Conservation (phyloP, 2,329 filamentous ascomycete genomes). For the Cercospora sesami region DNA sequence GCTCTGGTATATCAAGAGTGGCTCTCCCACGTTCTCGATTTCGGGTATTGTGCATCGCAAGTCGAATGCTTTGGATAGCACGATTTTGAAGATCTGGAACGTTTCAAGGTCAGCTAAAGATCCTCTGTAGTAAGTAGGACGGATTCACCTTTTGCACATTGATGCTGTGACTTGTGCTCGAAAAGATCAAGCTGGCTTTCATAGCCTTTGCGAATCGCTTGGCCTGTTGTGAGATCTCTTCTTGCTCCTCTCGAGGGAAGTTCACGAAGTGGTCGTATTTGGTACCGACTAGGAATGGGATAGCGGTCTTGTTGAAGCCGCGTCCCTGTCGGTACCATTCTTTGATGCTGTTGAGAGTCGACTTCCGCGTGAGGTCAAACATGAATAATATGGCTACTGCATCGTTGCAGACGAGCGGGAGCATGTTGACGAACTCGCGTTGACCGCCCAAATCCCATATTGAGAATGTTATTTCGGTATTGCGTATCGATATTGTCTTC, state of each 20-base stretch:
- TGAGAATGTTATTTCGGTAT: slow-evolving; percentile 98
- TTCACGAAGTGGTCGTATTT: slow-evolving; percentile 99
- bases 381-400: slow-evolving; percentile 98
- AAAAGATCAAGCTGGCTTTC: slow-evolving; percentile 96
- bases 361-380: slow-evolving; percentile 98
- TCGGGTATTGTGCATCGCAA: slow-evolving; percentile 98
- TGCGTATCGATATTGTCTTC: slow-evolving; percentile 98
- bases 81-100: slow-evolving; percentile 95
- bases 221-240: slow-evolving; percentile 97
- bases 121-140: not conserved
- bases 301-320: slow-evolving; percentile 99
- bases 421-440: slow-evolving; percentile 99
- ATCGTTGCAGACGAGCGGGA: slow-evolving; percentile 98
- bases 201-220: slow-evolving; percentile 96
- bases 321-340: slow-evolving; percentile 98
- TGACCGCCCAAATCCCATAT: slow-evolving; percentile 99
- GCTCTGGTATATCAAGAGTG: slow-evolving; percentile 76
- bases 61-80: slow-evolving; percentile 97
- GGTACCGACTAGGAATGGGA: slow-evolving; percentile 92
- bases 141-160: slow-evolving; percentile 90
- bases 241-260: slow-evolving; percentile 93
- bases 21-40: slow-evolving; percentile 97
- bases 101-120: slow-evolving; percentile 2
- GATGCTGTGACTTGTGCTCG: slow-evolving; percentile 98
- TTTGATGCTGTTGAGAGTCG: slow-evolving; percentile 98